These are phyloP conservation scores for Podospora comata DNA, from an alignment of 495 filamentous ascomycete genomes.

Conservation along the genomic window DNA sequence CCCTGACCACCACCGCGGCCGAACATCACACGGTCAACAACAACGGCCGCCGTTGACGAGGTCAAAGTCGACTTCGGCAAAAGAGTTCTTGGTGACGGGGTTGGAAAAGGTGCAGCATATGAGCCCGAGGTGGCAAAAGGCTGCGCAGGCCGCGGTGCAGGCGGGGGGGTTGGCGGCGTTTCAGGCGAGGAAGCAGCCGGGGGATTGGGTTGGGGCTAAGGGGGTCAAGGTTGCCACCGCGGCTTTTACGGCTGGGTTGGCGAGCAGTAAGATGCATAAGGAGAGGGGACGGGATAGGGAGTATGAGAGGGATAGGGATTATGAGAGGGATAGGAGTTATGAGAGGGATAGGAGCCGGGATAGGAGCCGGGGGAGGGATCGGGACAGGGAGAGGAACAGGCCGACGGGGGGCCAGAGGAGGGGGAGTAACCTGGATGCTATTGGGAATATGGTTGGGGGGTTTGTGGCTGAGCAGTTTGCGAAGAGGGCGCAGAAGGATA, in stretches of 20 bases:
- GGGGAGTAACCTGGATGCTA: not conserved
- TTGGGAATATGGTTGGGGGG: not conserved
- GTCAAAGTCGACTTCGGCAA: slow-evolving; percentile 25
- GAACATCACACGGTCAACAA: not conserved
- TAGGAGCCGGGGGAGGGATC: not conserved
- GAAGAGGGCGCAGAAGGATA: not conserved
- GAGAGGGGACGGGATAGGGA: slow-evolving; percentile 4
- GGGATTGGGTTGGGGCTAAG: slow-evolving; percentile 41
- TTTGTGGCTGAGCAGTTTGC: slow-evolving; percentile 2
- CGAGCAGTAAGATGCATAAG: slow-evolving; percentile 23
- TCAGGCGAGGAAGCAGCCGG: slow-evolving; percentile 38
- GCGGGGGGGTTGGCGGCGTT: slow-evolving; percentile 41
- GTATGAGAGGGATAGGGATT: slow-evolving; percentile 4
- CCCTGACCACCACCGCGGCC: not conserved
- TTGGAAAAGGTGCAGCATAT: slow-evolving; percentile 11
- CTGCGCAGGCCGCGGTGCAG: slow-evolving; percentile 40
- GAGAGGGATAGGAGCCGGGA: slow-evolving; percentile 3
- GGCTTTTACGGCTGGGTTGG: slow-evolving; percentile 41
- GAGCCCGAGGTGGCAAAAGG: slow-evolving; percentile 31
- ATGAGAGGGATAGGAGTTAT: not conserved
- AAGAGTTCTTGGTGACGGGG: not conserved
- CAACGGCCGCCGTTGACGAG: slow-evolving; percentile 14
- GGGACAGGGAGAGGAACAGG: not conserved
- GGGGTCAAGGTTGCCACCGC: slow-evolving; percentile 41
- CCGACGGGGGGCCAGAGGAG: not conserved